A percentile compares a stretch with the other conserved stretches of the same genome.
Conservation (phyloP, 192 early-diverging fungal genomes). For the Paraglomus brasilianum region DNA sequence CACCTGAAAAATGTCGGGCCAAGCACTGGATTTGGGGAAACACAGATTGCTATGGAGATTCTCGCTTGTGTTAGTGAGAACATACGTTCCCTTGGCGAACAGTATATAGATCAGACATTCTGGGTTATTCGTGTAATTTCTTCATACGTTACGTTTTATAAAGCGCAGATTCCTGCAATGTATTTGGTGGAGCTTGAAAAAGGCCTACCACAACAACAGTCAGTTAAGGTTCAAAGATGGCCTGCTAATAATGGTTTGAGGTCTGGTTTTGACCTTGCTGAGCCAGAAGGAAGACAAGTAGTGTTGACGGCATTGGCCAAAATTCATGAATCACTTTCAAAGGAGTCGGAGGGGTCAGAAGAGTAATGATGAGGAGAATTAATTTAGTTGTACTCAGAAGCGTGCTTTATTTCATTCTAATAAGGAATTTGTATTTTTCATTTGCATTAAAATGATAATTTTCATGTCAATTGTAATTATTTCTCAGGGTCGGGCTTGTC, state of each 20-base stretch:
- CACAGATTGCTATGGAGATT: conserved; percentile 12
- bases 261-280: neutral
- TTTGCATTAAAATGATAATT: too few species aligned
- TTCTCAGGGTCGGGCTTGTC: too few species aligned
- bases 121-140: conserved; percentile 2
- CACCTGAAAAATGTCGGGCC: conserved; percentile 3
- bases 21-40: neutral
- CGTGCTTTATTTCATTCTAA: too few species aligned
- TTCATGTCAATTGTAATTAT: too few species aligned
- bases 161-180: neutral
- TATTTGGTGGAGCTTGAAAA: neutral
- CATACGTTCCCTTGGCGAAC: neutral
- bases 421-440: too few species aligned
- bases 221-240: conserved; percentile 1
- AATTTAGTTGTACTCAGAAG: too few species aligned
- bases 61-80: conserved; percentile 2
- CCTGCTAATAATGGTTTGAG: neutral
- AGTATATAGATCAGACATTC: neutral
- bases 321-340: too few species aligned
- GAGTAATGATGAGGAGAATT: too few species aligned
- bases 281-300: conserved; percentile 5
- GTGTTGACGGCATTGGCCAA: neutral
- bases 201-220: neutral
- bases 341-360: too few species aligned
- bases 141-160: conserved; percentile 7